Evolutionary conservation across 2,329 filamentous ascomycete species (phyloP).

Genomic region (Dothistroma pini): DNA sequence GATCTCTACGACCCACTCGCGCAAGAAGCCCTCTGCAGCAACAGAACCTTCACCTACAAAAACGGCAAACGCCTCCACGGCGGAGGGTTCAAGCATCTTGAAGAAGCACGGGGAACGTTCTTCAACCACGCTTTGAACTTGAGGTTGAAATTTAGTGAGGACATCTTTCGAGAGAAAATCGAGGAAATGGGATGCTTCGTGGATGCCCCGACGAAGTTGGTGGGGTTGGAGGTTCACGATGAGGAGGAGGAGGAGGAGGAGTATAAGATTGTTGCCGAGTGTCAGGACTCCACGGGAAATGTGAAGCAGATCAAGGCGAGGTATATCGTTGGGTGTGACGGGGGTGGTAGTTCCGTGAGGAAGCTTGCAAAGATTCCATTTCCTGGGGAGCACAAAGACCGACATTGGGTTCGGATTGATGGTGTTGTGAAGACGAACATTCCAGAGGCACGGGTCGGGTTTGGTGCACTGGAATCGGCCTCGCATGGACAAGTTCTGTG

Average conservation of each 20-base stretch:
- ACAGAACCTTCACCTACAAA: constrained; percentile 49
- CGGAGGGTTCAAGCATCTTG: constrained; percentile 38
- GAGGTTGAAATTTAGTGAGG: constrained; percentile 55
- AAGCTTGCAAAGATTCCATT: constrained; percentile 47
- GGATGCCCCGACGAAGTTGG: constrained; percentile 38
- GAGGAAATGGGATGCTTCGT: constrained; percentile 37
- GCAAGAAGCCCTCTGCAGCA: constrained; percentile 51
- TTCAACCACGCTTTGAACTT: constrained; percentile 54
- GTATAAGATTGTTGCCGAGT: constrained; percentile 21
- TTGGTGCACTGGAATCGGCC: constrained; percentile 50
- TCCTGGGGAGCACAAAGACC: constrained; percentile 48
- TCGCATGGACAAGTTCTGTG: constrained; percentile 56
- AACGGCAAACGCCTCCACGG: constrained; percentile 39
- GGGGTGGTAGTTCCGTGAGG: constrained; percentile 50
- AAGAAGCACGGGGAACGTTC: constrained; percentile 36
- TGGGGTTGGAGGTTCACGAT: constrained; percentile 38
- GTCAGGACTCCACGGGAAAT: constrained; percentile 27
- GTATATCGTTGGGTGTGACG: constrained; percentile 53
- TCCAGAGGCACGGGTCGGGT: constrained; percentile 45
- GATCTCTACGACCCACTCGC: constrained; percentile 49
- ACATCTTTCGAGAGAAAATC: constrained; percentile 46
- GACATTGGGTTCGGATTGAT: constrained; percentile 55
- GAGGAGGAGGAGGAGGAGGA: constrained; percentile 22
- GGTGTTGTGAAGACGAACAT: constrained; percentile 49
- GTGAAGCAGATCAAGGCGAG: constrained; percentile 39